Conservation (phyloP, 495 filamentous ascomycete species). For the Choiromyces venosus region DNA sequence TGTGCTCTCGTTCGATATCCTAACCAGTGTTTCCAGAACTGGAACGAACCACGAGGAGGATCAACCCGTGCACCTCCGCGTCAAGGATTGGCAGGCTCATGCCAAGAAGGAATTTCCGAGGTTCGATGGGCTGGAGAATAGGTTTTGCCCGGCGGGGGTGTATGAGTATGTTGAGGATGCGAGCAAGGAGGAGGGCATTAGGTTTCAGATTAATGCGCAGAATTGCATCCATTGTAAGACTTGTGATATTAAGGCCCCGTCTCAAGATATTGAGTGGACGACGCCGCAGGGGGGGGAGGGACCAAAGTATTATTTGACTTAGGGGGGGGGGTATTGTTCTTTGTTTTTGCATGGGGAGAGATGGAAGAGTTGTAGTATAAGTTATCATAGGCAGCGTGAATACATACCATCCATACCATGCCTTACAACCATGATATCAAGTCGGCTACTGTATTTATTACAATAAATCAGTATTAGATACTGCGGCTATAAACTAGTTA, state of each 20-base stretch:
- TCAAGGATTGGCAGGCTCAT: conserved; percentile 90
- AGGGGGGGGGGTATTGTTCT: too few relatives aligned
- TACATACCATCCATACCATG: too few relatives aligned
- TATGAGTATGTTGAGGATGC: conserved; percentile 97
- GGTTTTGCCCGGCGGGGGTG: conserved; percentile 98
- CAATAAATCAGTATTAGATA: too few relatives aligned
- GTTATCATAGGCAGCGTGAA: too few relatives aligned
- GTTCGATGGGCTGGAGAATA: conserved; percentile 89
- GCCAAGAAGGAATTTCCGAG: conserved; percentile 71
- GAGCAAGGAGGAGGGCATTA: conserved; percentile 70
- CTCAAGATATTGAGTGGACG: conserved; percentile 95
- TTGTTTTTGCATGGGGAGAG: too few relatives aligned
- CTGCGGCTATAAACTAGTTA: too few relatives aligned
- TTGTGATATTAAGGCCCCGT: conserved; percentile 95
- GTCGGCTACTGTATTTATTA: too few relatives aligned
- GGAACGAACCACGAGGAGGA: conserved; percentile 99
- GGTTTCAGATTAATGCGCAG: conserved; percentile 96
- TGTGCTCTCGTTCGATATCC: conserved; percentile 87
- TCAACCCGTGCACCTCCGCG: conserved; percentile 91
- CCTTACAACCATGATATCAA: too few relatives aligned
- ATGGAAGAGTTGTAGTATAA: too few relatives aligned
- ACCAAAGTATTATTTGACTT: conserved; percentile 94
- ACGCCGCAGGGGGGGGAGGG: conserved; percentile 94
- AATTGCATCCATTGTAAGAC: conserved; percentile 99
- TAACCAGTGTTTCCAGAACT: conserved; percentile 87